phyloP scores from a whole-genome alignment of 1,139 yeast species.

The Torulaspora globosa region DNA sequence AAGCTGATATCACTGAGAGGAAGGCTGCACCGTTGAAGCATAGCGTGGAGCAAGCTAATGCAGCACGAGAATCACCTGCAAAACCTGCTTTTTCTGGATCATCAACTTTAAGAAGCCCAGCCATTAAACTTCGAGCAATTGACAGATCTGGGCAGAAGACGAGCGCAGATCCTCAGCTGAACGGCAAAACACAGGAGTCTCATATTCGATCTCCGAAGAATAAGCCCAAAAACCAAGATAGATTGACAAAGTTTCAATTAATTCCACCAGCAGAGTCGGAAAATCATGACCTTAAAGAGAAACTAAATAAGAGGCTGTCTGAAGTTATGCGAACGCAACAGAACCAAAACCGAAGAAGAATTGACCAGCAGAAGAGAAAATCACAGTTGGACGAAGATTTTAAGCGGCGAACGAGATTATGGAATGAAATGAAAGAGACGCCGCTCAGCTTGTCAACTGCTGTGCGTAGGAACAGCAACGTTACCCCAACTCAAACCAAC shows the following conservation, averaged over 20 bases:
- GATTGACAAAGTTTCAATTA: slow-evolving; percentile 32
- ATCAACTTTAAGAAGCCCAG: background rate
- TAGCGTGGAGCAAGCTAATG: background rate
- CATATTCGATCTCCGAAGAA: background rate
- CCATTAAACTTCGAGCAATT: background rate
- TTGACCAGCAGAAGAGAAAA: slow-evolving; percentile 29
- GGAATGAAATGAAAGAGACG: slow-evolving; percentile 19
- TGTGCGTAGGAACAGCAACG: slow-evolving; percentile 4
- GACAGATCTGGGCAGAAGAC: background rate
- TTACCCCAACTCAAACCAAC: slow-evolving; percentile 9
- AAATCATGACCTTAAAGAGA: slow-evolving; percentile 31
- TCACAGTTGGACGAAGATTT: slow-evolving; percentile 31
- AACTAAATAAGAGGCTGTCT: slow-evolving; percentile 32
- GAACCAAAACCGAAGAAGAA: slow-evolving; percentile 29
- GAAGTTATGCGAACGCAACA: slow-evolving; percentile 36
- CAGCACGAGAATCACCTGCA: background rate
- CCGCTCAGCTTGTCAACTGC: slow-evolving; percentile 3
- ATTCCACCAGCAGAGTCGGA: slow-evolving; percentile 26
- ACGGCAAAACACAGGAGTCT: background rate
- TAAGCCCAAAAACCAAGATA: slow-evolving; percentile 15
- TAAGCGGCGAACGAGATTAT: slow-evolving; percentile 24
- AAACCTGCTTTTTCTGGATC: background rate
- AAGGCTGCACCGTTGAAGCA: background rate
- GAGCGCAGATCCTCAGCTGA: background rate
- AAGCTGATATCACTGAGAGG: background rate